Evolutionary conservation across 225 moss, liverwort and hornwort genomes (phyloP), one percentile per base, ranked within the genome.

Genomic region (Rhytidiadelphus loreus): DNA sequence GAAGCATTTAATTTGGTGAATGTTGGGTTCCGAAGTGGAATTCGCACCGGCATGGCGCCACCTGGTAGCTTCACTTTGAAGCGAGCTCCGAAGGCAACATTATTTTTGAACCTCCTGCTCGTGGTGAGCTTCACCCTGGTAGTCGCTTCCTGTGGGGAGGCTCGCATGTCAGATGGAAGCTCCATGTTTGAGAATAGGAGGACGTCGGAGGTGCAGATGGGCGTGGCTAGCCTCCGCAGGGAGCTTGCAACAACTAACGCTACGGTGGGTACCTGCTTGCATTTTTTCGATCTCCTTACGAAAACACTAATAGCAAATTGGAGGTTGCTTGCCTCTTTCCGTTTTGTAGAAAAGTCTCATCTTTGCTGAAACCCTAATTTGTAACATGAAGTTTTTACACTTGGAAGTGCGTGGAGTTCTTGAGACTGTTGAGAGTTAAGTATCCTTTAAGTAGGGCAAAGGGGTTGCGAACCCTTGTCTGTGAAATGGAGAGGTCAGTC

Each of bases 181-280:
- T 82, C 41, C 73, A 71, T 81, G 89, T 58, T 44, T 13, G 69
- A 77, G 60, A 80, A n/a, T 69, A 55, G 46, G 32, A n/a, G 50
- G 29, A 32, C 74, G 39, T 43, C 76, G 32, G n/a, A 64, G 85
- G 57, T n/a, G 70, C 64, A 79, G 66, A 83, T 83, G 80, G 79
- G 85, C 48, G 85, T 77, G 59, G 79, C 85, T 37, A 78, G 86
- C 73, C 52, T 58, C 83, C 88, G 92, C 77, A 89, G 94, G 82
- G 82, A 70, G 56, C 90, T 94, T 82, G 94, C 90, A 39, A 79
- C 59, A 59, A 79, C 43, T 8, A 88, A 74, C 83, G 46, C 53
- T 14, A 87, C 89, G 89, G 94, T 94, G 84, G 11, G 92, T 90
- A 73, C 43, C 76, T 89, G 37, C 58, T 43, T 71, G 71, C 71